Base-by-base conservation (phyloP, 176 grass and related monocot genomes). In the maize (Zea mays) region DNA sequence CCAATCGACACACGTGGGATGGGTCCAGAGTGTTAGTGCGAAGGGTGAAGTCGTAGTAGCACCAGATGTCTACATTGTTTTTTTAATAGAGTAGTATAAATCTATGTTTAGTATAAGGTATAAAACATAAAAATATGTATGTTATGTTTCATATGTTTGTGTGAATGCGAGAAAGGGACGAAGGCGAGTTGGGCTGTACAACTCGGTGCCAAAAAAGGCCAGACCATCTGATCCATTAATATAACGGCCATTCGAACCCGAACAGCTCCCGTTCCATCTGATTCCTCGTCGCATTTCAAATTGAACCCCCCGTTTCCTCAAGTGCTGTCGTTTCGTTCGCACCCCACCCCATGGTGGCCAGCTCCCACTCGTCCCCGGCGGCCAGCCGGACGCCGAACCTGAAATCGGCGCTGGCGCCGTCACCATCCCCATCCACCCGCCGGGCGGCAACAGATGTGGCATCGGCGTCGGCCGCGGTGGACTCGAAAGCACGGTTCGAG, bases 401-500 rank as follows among this genome's bases (percentile, higher is more conserved):
- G 35, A 97, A 74, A 78, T 62, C 75, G 3, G 67, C 55, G 46
- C 55, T 66, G 3, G 47, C 35, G 3, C 86, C 67, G 41, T 74
- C 79, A 17, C 87, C 67, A 43, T 84, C 71, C 40, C 87, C 78
- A 37, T 73, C 82, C 51, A 72, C 80, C 41, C 80, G 73, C 27
- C 65, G 59, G 43, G 62, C 71, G 3, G 82, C 15, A 33, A 49
- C 71, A 3, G 70, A 69, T 9, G 62, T 83, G 15, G 82, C 85
- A 1, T 66, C 72, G 17, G 81, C 85, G 0, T 75, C 83, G 12
- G 55, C 54, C 54, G 54, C 79, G 33, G 58, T 78, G 12, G 96
- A 96, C 33, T 93, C 87, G 21, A 95, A 91, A 75, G 83, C 83
- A 34, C 83, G 92, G 45, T 99, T 99, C 84, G 96, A 99, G 75